These are phyloP conservation scores for Mycena crocata DNA, from an alignment of 768 basidiomycete genomes.

Conservation along the genomic window DNA sequence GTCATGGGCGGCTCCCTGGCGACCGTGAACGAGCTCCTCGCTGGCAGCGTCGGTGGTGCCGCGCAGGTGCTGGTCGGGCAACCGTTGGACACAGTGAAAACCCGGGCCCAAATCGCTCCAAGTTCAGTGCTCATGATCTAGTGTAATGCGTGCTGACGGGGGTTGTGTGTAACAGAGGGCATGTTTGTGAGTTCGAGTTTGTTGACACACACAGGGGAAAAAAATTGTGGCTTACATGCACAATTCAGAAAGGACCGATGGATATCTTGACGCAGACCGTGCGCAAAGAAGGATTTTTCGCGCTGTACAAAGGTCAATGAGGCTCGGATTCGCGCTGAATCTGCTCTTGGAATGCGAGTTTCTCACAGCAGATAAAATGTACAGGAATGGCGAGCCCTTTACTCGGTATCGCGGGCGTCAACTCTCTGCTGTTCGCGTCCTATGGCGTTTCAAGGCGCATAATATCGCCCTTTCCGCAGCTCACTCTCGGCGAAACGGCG, in stretches of 20 bases:
- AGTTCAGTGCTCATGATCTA: neutral
- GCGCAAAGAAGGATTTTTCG: slow-evolving; percentile 90
- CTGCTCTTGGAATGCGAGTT: too few relatives aligned
- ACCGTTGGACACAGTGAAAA: slow-evolving; percentile 90
- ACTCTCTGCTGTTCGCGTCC: slow-evolving; percentile 93
- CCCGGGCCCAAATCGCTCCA: slow-evolving; percentile 73
- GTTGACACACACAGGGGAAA: too few relatives aligned
- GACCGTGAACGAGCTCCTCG: slow-evolving; percentile 84
- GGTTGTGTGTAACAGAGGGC: slow-evolving; percentile 61
- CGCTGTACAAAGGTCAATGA: slow-evolving; percentile 88
- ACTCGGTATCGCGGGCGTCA: slow-evolving; percentile 94
- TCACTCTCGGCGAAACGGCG: slow-evolving; percentile 84
- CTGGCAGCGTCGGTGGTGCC: slow-evolving; percentile 93
- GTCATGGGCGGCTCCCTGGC: slow-evolving; percentile 48
- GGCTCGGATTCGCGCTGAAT: too few relatives aligned
- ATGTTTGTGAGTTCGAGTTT: slow-evolving; percentile 93
- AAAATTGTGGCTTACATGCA: neutral
- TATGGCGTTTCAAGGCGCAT: slow-evolving; percentile 86
- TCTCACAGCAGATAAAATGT: neutral
- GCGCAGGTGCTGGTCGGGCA: slow-evolving; percentile 96
- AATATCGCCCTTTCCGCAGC: slow-evolving; percentile 89
- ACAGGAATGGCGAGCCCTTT: slow-evolving; percentile 92
- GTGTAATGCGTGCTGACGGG: neutral
- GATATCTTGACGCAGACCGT: slow-evolving; percentile 89
- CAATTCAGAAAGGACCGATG: slow-evolving; percentile 86